Base-by-base conservation (phyloP, 2,329 filamentous ascomycete genomes). In the Alternaria metachromatica region DNA sequence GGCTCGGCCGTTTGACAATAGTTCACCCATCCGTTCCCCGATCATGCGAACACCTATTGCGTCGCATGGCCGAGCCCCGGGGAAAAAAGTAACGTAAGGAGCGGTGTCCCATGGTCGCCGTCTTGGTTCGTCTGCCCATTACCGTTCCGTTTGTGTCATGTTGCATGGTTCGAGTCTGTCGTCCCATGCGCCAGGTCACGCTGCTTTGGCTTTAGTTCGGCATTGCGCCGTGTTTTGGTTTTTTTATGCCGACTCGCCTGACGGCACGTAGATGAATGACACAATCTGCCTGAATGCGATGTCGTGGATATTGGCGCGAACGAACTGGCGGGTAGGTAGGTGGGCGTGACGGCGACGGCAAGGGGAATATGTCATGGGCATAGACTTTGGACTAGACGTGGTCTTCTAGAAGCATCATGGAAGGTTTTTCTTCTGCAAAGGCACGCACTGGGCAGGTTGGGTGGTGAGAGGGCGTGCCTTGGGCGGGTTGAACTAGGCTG, bases 1-100 rank as follows among this genome's bases (percentile, higher is more conserved):
- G 51, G 58, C 53, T 66, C 60, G 60, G 49, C 46, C 63, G 71
- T 75, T 72, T 70, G 70, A 68, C 71, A 68, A 69, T 73, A n/a
- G 72, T 76, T 75, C 72, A 72, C 72, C 26, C 41, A 73, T 53
- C 13, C 49, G 67, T 63, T 63, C 58, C 37, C 37, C 53, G 65
- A 62, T 50, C 49, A 62, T 67, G 64, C 64, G 63, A 58, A 60
- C 64, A 48, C 54, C 49, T 44, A 45, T 23, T 44, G 45, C 45
- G 55, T 65, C 65, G 66, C 59, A 55, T 37, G 30, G 30, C 49
- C 49, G 49, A 50, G 62, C 62, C 63, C 58, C 56, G 54, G 62
- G 60, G 61, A 51, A 66, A 65, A 23, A 66, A 65, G 26, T 45
- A 61, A 30, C 26, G 49, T 51, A 60, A 45, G 51, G 49, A 37